Evolutionary conservation across 2,329 filamentous ascomycete genomes (phyloP), one percentile per base, ranked within the genome.

Genomic region (Fusarium sp.): DNA sequence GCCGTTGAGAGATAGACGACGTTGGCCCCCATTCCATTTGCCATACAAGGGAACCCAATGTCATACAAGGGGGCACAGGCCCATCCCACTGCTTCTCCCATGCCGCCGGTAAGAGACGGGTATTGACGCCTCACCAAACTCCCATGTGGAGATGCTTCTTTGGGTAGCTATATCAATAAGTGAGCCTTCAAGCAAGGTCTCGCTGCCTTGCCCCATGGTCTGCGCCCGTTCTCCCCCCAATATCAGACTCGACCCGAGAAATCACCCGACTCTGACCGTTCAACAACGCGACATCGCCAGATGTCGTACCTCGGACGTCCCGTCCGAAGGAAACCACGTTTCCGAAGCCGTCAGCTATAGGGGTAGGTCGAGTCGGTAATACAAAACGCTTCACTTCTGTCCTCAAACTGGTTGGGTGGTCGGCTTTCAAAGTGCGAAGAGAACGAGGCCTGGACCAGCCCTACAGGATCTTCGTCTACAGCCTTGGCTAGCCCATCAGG

Each of bases 361-460:
- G 42, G 42, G 67, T 29, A 27, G 50, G 60, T 45, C 35, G 57
- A 31, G 11, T 25, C 69, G 69, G 72, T 72, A 29, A 74, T 73
- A 69, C 56, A 72, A 9, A 42, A 22, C 27, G 50, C 69, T 40
- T 33, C 52, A 69, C 35, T 52, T 58, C 22, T 45, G 40, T 45
- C 20, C 40, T 45, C 40, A 45, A 33, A 54, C 20, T 68, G 61
- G 66, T 72, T 75, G 64, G 68, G 33, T 54, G 16, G 14, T 50
- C 76, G 76, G 76, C 61, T 68, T 77, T 77, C 47, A 65, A 77
- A 76, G 64, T 78, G 76, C 76, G 76, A 66, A 36, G 18, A 33
- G 31, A 25, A 27, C 7, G 22, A n/a, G 35, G 33, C 56, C 52
- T 36, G 25, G 22, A 29, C 57, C 42, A 50, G 42, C 58, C 57